Base-by-base conservation (phyloP, 306 rosid species). In the Prunus salicina region DNA sequence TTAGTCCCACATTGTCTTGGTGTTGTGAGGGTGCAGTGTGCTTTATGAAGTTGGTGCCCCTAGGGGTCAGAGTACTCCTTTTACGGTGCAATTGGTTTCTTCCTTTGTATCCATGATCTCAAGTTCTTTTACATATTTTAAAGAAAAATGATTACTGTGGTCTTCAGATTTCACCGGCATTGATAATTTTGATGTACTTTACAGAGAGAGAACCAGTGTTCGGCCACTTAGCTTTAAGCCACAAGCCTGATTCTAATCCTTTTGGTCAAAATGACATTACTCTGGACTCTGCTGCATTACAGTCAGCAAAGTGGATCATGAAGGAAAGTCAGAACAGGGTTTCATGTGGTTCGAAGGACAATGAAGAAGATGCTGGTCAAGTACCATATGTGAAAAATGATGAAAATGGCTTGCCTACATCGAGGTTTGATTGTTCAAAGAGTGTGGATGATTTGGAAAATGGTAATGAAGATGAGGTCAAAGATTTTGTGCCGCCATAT, bases 201-300 rank as follows among this genome's bases (percentile, higher is more conserved):
- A 38, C 97, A 92, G 99, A 92, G 70, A 87, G 91, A 80, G 91
- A 91, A 46, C 75, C 78, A 52, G 79, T 83, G 71, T 79, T 84
- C 73, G 71, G 80, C 75, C 91, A 84, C 71, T 79, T 85, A 65
- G 75, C 82, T 74, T 77, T 78, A 58, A 78, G 82, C 58, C 80
- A 69, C 70, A 82, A 83, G 74, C 76, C 84, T 53, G 89, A 82
- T 57, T 80, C 85, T 53, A 72, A 86, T 41, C 67, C 93, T 5
- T 82, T 84, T 8, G 89, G 88, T 65, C 79, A 86, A 79, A 80
- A 77, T 16, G 87, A 81, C 16, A 24, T 63, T 52, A 78, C 79
- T 68, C 45, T 79, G 57, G 79, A 85, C 53, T 67, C 92, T 2
- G 55, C 79, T 20, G 85, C 82, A 73, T 55, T 77, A 79, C 85